Conservation (phyloP, 1,139 yeast species). For the Taphrina pruni region DNA sequence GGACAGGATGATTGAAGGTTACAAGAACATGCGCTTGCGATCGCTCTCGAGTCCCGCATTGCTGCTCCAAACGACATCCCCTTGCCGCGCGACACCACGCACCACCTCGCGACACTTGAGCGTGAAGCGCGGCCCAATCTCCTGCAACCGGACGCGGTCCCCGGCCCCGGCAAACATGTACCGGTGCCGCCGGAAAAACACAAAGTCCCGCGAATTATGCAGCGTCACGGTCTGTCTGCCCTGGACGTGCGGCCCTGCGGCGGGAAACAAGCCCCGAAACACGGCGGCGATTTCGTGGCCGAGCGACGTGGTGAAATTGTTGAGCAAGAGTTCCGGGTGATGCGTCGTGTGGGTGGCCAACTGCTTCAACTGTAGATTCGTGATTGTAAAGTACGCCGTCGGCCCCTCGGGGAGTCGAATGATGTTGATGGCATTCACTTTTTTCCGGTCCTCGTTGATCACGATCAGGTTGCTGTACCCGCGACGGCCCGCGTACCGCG, state of each 20-base stretch:
- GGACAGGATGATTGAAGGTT: background rate
- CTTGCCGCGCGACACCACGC: conserved; percentile 64
- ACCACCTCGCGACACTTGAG: conserved; percentile 84
- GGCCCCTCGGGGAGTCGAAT: conserved; percentile 96
- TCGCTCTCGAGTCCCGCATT: conserved; percentile 42
- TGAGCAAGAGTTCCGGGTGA: conserved; percentile 86
- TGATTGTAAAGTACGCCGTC: conserved; percentile 83
- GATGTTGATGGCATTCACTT: conserved; percentile 87
- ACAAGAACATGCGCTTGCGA: conserved; percentile 30
- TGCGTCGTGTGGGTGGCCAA: conserved; percentile 89
- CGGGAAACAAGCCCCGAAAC: conserved; percentile 91
- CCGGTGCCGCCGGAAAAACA: conserved; percentile 93
- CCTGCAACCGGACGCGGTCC: conserved; percentile 93
- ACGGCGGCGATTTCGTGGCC: conserved; percentile 92
- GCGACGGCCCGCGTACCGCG: conserved; percentile 76
- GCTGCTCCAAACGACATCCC: conserved; percentile 38
- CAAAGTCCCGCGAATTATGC: conserved; percentile 94
- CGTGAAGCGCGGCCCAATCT: conserved; percentile 95
- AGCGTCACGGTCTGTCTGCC: conserved; percentile 95
- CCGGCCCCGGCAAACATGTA: conserved; percentile 72
- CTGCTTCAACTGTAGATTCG: conserved; percentile 77
- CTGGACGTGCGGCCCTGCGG: conserved; percentile 78
- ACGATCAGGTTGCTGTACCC: conserved; percentile 86
- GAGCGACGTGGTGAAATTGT: conserved; percentile 87
- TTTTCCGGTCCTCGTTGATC: conserved; percentile 90